Base-by-base conservation (phyloP, 2,329 filamentous ascomycete species). In the Zymoseptoria ardabiliae region DNA sequence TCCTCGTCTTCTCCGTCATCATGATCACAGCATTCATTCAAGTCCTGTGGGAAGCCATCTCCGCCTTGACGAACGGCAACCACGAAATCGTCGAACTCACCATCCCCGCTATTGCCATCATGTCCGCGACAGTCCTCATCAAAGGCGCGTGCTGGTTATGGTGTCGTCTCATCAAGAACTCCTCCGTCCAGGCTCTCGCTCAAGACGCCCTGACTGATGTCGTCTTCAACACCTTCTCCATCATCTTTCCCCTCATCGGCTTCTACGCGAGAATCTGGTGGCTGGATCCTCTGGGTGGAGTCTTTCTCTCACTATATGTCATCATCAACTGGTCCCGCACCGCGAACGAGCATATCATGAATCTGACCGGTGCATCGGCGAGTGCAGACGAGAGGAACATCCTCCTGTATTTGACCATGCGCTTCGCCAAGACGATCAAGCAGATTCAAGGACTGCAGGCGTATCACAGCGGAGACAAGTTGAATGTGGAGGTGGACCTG, bases 391-490 rank as follows among this genome's bases (percentile, higher is more conserved):
- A 94, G 76, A 83, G 91, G 28, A 96, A 94, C 70, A 84, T 96
- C 53, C 75, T 96, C 21, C 80, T 96, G 0, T 97, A 97, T 75
- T 82, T 96, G 66, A 94, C 91, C 1, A 96, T 96, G 89, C 88
- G 92, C 20, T 96, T 96, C 71, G 91, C 91, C 52, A 90, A 89
- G 66, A 88, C 89, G 11, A 95, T 97, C 70, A 85, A 85, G 69
- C 87, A 90, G 71, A 94, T 95, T 61, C 90, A 94, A 71, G 90
- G 90, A 30, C 77, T 94, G 58, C 87, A 91, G 66, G 90, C 90
- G 1, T 95, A 94, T 71, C 90, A 95, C 69, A 86, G 87, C 0
- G 90, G 90, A 23, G 90, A 94, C 72, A 92, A 91, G 77, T 80
- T 94, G 59, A 91, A 90, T 64, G 89, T 93, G 23, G 85, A 88